phyloP scores from a whole-genome alignment of 176 grass and related monocot genomes.

The Tuctoria greenei region DNA sequence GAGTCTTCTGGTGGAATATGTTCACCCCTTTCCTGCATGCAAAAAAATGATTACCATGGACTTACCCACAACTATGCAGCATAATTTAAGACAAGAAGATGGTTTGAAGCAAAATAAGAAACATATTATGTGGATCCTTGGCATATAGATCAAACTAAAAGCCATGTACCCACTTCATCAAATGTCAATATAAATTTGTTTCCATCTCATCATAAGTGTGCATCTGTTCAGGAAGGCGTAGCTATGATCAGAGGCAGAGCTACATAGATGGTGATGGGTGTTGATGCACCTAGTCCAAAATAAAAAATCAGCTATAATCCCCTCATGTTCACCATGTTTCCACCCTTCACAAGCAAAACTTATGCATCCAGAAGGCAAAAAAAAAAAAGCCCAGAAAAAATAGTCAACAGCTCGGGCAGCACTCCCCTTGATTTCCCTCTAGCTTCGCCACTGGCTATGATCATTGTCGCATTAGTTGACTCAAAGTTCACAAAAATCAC shows the following conservation, averaged over 20 bases:
- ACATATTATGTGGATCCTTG: not conserved
- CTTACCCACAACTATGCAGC: not conserved
- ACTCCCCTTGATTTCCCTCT: too few relatives aligned
- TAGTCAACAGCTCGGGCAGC: too few relatives aligned
- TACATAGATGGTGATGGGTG: too few relatives aligned
- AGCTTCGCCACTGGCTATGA: not conserved
- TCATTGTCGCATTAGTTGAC: not conserved
- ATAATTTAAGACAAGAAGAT: not conserved
- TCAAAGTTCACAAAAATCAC: slow-evolving; percentile 8
- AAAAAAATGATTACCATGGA: slow-evolving; percentile 9
- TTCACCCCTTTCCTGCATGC: slow-evolving; percentile 93
- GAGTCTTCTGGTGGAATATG: slow-evolving; percentile 95
- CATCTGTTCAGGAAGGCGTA: not conserved
- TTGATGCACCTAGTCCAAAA: too few relatives aligned
- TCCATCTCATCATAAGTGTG: not conserved
- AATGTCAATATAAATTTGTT: slow-evolving; percentile 8
- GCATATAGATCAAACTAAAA: not conserved
- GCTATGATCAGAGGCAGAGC: not conserved
- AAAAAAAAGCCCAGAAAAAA: too few relatives aligned
- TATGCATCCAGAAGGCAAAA: too few relatives aligned
- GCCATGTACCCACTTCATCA: not conserved
- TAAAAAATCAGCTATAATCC: too few relatives aligned
- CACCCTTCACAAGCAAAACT: too few relatives aligned
- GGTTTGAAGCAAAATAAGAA: slow-evolving; percentile 22
- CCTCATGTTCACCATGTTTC: too few relatives aligned